Base-by-base conservation (phyloP, 1,284 basidiomycete species). In the Takashimella tepidaria region DNA sequence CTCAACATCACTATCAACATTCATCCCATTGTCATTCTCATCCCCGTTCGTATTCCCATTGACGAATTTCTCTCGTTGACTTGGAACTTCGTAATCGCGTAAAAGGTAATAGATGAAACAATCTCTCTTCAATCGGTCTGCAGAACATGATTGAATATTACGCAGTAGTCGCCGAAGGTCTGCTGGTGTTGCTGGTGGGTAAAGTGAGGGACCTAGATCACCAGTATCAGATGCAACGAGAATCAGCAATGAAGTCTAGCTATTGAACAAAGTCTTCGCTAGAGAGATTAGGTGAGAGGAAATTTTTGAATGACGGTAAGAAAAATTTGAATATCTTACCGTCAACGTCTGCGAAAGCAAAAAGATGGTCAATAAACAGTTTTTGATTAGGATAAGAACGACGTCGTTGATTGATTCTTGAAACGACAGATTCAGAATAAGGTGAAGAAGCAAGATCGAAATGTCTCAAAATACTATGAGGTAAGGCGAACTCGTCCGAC, bases 71-170 rank as follows among this genome's bases (percentile, higher is more conserved):
- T 24, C 19, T 27, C 4, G 2, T 25, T 31, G 37, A 20, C 44
- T 37, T 11, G 21, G 37, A 6, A 48, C 53, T 41, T 67, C 67
- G 40, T 60, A 61, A 45, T 72, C 70, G 37, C 57, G 53, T 27
- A 72, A 50, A 16, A 74, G 61, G 53, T 74, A 74, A 58, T 73
- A 74, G 43, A 64, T 57, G 50, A 70, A 68, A 53, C 68, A 70
- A 57, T 72, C 72, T 40, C 64, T 57, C 58, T 72, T 69, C 22
- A 72, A 55, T 5, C 72, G 56, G 47, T 70, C 66, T 10, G 68
- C 51, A 1, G 54, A 50, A 12, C 61, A 54, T 6, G 57, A 54
- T 22, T 66, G 54, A 31, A 74, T 68, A 1, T 66, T 54, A 24
- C 62, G 53, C 8, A 72, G 57, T 1, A 74, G 62, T 31, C 67